A percentile compares a stretch with the other conserved stretches of the same genome.
These are phyloP conservation scores for Pulveroboletus sp. DNA, from an alignment of 768 basidiomycete genomes.

Conservation along the genomic window DNA sequence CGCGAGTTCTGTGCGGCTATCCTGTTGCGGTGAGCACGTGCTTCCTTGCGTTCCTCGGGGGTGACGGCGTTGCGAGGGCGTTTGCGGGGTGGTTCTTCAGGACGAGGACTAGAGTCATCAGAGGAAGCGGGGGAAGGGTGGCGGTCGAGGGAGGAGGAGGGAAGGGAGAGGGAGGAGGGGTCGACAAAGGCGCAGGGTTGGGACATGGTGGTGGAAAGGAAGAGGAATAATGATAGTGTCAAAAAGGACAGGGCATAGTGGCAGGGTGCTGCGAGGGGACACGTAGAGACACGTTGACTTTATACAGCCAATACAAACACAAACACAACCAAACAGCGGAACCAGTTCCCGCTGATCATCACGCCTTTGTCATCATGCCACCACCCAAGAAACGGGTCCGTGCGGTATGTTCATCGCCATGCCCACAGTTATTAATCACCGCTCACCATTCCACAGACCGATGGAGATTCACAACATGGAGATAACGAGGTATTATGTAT, in stretches of 20 bases:
- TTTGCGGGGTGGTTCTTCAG: constrained; percentile 63
- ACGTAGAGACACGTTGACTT: constrained; percentile 33
- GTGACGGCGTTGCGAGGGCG: constrained; percentile 62
- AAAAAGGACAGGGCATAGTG: constrained; percentile 18
- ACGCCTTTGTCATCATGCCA: too few relatives aligned
- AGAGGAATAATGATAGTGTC: constrained; percentile 22
- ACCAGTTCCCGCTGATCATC: background rate
- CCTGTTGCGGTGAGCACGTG: constrained; percentile 86
- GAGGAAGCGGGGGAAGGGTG: constrained; percentile 27
- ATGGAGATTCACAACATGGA: too few relatives aligned
- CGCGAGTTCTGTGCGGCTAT: constrained; percentile 93
- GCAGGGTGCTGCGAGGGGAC: constrained; percentile 17
- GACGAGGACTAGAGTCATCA: constrained; percentile 7
- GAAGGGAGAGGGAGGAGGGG: constrained; percentile 39
- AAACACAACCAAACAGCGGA: constrained; percentile 22
- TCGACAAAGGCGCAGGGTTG: constrained; percentile 33
- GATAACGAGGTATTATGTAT: too few relatives aligned
- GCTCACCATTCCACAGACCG: too few relatives aligned
- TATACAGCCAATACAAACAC: constrained; percentile 24
- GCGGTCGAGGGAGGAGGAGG: constrained; percentile 31
- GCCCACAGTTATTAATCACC: too few relatives aligned
- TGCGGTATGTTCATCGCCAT: background rate
- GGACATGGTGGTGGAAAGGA: constrained; percentile 17
- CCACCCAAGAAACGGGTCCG: constrained; percentile 1
- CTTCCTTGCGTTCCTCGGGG: constrained; percentile 81